A percentile compares a stretch with the other conserved stretches of the same genome.
Conservation (phyloP, 2,329 filamentous ascomycete genomes). For the Scedosporium apiospermum region DNA sequence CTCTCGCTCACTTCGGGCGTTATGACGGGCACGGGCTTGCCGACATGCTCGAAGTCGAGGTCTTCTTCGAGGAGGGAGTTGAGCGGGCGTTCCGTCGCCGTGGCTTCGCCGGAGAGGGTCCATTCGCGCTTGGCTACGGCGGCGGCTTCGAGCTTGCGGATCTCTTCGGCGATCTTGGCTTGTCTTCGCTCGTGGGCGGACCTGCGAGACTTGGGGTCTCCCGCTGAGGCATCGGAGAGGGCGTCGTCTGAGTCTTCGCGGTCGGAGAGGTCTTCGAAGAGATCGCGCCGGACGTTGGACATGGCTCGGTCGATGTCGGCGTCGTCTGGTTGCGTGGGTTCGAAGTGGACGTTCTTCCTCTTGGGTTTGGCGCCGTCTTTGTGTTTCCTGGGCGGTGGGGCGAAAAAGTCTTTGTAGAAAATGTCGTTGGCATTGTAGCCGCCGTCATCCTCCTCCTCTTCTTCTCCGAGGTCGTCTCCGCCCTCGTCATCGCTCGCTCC, state of each 20-base stretch:
- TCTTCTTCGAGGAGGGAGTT: constrained; percentile 94
- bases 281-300: constrained; percentile 74
- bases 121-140: constrained; percentile 87
- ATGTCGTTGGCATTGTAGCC: constrained; percentile 73
- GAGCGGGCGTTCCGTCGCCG: constrained; percentile 68
- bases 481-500: constrained; percentile 56
- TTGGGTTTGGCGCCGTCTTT: constrained; percentile 36
- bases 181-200: constrained; percentile 83
- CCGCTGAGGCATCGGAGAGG: constrained; percentile 56
- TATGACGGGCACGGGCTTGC: constrained; percentile 90
- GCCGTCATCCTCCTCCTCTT: constrained; percentile 45
- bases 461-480: constrained; percentile 42
- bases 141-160: constrained; percentile 79
- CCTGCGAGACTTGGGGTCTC: constrained; percentile 61
- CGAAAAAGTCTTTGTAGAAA: constrained; percentile 90
- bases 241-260: constrained; percentile 53
- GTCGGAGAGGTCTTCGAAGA: constrained; percentile 74
- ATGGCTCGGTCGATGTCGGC: constrained; percentile 74
- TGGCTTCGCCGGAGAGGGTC: constrained; percentile 82
- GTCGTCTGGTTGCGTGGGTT: constrained; percentile 35
- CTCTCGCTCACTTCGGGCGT: constrained; percentile 83
- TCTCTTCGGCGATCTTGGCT: constrained; percentile 79
- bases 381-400: constrained; percentile 66
- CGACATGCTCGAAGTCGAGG: constrained; percentile 88
- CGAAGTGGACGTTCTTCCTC: constrained; percentile 29